Evolutionary conservation across 148 eudicot genomes (phyloP).

Genomic region (Rhododendron griersonianum): DNA sequence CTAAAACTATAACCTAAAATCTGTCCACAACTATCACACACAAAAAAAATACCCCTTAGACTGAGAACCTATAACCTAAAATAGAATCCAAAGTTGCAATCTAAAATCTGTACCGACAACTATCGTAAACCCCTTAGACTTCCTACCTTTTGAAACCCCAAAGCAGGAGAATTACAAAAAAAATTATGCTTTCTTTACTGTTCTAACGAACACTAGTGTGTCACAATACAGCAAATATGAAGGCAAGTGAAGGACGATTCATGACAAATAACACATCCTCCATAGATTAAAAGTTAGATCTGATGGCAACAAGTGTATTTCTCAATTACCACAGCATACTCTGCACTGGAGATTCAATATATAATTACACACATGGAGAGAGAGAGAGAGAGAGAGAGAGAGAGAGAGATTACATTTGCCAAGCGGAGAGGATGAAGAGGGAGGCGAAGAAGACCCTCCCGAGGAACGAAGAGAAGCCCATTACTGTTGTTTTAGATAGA

Average conservation of each 20-base stretch:
- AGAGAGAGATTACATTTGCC: slow-evolving; percentile 28
- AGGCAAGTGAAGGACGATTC: neutral
- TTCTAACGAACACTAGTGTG: neutral
- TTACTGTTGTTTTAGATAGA: slow-evolving; percentile 11
- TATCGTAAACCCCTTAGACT: neutral
- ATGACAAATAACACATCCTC: neutral
- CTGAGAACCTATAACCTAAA: neutral
- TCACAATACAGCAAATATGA: neutral
- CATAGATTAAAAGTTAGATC: slow-evolving; percentile 8
- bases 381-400: neutral
- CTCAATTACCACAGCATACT: neutral
- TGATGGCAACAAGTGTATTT: neutral
- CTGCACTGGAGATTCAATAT: neutral
- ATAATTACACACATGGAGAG: neutral
- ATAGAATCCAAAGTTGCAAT: neutral
- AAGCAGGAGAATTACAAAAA: neutral
- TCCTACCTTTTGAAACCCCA: neutral
- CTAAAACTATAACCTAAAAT: neutral
- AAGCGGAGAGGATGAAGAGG: slow-evolving; percentile 62
- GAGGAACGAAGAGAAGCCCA: slow-evolving; percentile 55
- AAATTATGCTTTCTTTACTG: neutral
- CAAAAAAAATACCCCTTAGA: too few relatives aligned
- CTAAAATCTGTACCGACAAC: neutral
- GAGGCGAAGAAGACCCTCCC: slow-evolving; percentile 59
- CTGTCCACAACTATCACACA: neutral